A percentile compares a stretch with the other conserved stretches of the same genome.
These are phyloP conservation scores for Echeveria elegans DNA, from an alignment of 164 flowering plant genomes.

Conservation along the genomic window DNA sequence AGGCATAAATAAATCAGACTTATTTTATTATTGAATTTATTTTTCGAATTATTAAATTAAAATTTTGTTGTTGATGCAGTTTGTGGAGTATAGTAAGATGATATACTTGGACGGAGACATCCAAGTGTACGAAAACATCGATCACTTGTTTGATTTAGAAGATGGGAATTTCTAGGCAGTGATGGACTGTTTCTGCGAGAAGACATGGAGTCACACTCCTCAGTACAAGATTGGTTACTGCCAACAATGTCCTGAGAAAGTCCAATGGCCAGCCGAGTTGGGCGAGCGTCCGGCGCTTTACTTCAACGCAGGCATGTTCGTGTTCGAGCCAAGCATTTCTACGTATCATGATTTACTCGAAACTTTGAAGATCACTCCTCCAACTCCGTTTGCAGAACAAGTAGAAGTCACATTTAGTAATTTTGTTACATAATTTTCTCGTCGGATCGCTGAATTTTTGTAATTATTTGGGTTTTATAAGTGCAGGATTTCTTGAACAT, in stretches of 20 bases:
- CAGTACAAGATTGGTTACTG: constrained; percentile 42
- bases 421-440: no score
- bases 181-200: constrained; percentile 60
- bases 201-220: constrained; percentile 49
- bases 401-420: not conserved
- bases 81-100: constrained; percentile 74
- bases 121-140: constrained; percentile 66
- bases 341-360: constrained; percentile 41
- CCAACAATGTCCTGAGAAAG: not conserved
- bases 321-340: constrained; percentile 41
- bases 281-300: constrained; percentile 51
- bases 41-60: no score
- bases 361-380: constrained; percentile 25
- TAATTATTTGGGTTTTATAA: not conserved
- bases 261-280: constrained; percentile 37
- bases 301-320: constrained; percentile 77
- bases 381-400: not conserved
- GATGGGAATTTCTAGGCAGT: constrained; percentile 21
- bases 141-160: constrained; percentile 53
- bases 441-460: no score
- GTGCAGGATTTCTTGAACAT: constrained; percentile 62
- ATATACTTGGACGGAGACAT: constrained; percentile 76
- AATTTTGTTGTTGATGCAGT: constrained; percentile 27
- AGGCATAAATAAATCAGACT: no score
- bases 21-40: no score